phyloP scores from a whole-genome alignment of 2,329 filamentous ascomycete species.

The Didymella pinodella region DNA sequence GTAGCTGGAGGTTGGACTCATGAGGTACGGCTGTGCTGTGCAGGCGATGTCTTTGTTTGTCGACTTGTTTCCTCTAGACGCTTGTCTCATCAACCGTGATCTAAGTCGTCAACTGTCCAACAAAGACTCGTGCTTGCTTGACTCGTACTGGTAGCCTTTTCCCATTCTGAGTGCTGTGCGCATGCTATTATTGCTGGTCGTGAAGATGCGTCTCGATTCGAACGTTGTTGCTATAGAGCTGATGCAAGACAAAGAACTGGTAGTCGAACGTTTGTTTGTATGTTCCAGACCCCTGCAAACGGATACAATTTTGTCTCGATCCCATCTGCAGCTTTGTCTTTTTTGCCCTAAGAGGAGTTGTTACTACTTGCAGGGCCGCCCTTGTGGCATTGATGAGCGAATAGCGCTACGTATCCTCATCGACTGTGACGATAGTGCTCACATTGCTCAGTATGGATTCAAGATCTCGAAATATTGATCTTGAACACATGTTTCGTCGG shows the following conservation, averaged over 20 bases:
- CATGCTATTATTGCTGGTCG: conserved; percentile 5
- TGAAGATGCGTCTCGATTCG: neutral
- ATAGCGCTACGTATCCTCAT: neutral
- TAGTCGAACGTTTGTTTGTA: conserved; percentile 1
- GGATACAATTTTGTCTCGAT: neutral
- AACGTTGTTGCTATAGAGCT: neutral
- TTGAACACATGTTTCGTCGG: neutral
- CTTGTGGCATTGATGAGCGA: conserved; percentile 1
- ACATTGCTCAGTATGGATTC: neutral
- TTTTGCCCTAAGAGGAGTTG: neutral
- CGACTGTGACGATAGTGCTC: neutral
- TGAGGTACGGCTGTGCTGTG: neutral
- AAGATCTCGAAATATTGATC: neutral
- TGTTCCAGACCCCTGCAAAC: conserved; percentile 1
- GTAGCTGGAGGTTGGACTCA: too few relatives aligned
- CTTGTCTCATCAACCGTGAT: neutral
- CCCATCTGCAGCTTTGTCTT: neutral
- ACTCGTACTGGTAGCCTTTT: neutral
- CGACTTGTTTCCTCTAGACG: neutral
- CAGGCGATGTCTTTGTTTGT: neutral
- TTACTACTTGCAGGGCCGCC: conserved; percentile 1
- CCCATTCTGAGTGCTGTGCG: neutral
- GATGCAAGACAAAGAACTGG: neutral
- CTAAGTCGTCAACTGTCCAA: neutral
- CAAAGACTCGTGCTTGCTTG: neutral